Evolutionary conservation across 2,329 filamentous ascomycete species (phyloP).

Genomic region (Ophiosphaerella herpotricha): DNA sequence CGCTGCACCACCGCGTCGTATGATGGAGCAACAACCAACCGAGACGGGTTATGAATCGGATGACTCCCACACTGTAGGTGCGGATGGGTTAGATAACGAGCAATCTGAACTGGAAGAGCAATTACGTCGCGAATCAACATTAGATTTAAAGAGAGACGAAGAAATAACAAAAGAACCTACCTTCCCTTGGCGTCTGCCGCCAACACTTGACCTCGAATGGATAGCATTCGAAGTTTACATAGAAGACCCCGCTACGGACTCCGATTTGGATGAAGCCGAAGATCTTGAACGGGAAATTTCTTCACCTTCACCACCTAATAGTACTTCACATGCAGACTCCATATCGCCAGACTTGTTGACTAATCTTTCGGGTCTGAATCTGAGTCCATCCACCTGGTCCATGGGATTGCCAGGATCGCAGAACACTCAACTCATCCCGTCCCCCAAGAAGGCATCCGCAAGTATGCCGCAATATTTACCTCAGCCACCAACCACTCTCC

Average conservation of each 20-base stretch:
- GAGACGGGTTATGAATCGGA: slow-evolving; percentile 41
- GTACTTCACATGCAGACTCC: slow-evolving; percentile 28
- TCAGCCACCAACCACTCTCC: slow-evolving; percentile 40
- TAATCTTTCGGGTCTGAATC: slow-evolving; percentile 54
- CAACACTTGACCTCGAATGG: slow-evolving; percentile 85
- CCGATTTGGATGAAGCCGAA: slow-evolving; percentile 52
- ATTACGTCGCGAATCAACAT: slow-evolving; percentile 49
- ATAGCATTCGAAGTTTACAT: slow-evolving; percentile 85
- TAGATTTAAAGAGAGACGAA: slow-evolving; percentile 12
- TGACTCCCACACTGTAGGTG: slow-evolving; percentile 45
- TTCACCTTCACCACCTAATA: slow-evolving; percentile 20
- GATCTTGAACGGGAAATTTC: slow-evolving; percentile 16
- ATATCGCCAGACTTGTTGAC: slow-evolving; percentile 49
- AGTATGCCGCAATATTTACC: slow-evolving; percentile 10
- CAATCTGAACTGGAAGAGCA: slow-evolving; percentile 54
- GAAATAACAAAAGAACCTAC: slow-evolving; percentile 18
- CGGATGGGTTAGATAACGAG: slow-evolving; percentile 37
- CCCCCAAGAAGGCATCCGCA: slow-evolving; percentile 25
- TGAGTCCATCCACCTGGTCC: slow-evolving; percentile 38
- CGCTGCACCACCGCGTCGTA: slow-evolving; percentile 64
- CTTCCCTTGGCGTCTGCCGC: slow-evolving; percentile 66
- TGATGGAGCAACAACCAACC: slow-evolving; percentile 53
- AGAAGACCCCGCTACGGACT: slow-evolving; percentile 63
- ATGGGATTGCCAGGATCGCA: slow-evolving; percentile 12
- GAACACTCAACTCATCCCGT: slow-evolving; percentile 35